These are phyloP conservation scores for Taphrina deformans DNA, from an alignment of 1,139 yeast species.

Conservation along the genomic window DNA sequence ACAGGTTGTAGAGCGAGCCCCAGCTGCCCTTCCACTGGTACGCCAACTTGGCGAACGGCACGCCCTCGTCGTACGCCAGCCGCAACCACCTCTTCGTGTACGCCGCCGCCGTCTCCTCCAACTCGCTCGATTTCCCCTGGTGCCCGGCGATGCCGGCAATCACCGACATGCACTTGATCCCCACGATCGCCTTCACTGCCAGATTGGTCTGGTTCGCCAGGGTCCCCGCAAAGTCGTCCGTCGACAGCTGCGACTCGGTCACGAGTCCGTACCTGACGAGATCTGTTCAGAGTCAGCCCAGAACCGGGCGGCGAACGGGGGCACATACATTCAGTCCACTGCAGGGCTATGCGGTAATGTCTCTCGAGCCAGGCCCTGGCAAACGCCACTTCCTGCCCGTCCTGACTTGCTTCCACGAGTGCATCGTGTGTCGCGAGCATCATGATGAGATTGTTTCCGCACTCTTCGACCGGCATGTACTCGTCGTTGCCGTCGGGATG, in stretches of 20 bases:
- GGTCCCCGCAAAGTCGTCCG: constrained; percentile 29
- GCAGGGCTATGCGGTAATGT: constrained; percentile 4
- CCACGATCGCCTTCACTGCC: constrained; percentile 26
- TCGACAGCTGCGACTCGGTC: constrained; percentile 9
- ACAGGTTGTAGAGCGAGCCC: constrained; percentile 20
- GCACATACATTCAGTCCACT: constrained; percentile 3
- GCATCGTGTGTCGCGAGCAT: constrained; percentile 11
- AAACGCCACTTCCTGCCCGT: background rate
- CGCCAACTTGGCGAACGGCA: constrained; percentile 21
- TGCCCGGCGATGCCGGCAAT: constrained; percentile 7
- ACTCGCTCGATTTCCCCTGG: background rate
- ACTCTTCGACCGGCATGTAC: constrained; percentile 29
- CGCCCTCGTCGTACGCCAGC: constrained; percentile 11
- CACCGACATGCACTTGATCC: constrained; percentile 21
- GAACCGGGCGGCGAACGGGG: background rate
- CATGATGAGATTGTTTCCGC: constrained; percentile 30
- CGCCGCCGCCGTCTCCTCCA: background rate
- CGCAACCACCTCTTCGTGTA: constrained; percentile 3
- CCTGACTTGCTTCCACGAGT: background rate
- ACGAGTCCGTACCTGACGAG: constrained; percentile 1
- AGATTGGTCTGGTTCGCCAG: constrained; percentile 28
- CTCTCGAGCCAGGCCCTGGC: background rate
- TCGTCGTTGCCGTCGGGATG: constrained; percentile 30
- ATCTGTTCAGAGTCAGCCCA: background rate
- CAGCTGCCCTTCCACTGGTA: constrained; percentile 28